Evolutionary conservation across 2,329 filamentous ascomycete genomes (phyloP), one percentile per base, ranked within the genome.

Genomic region (Aspergillus sp.): DNA sequence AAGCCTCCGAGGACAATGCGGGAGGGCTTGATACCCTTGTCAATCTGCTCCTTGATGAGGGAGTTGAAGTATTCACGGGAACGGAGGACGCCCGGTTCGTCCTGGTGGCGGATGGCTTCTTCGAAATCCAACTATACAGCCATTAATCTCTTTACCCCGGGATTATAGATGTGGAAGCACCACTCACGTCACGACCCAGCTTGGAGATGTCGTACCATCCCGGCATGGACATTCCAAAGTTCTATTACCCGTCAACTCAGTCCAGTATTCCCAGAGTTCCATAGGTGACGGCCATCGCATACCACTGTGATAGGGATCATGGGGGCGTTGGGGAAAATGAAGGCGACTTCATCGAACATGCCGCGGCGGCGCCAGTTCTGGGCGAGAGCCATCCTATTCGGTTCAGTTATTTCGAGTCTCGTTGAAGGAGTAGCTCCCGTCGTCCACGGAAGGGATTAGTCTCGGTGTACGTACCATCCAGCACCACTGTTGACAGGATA

Each of bases 301-400:
- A 92, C 89, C 69, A 88, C 82, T n/a, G 92, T 93, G 73, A 97
- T 91, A 32, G 92, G 92, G 57, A 96, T 95, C 39, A 78, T 79
- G 5, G 94, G 92, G 27, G 95, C 95, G 79, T 96, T 91, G 15
- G 95, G 95, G 76, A 99, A 89, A 72, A 99, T 86, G 77, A 98
- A 98, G 73, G 94, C 90, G 74, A 96, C 91, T 78, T 97, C 90
- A 60, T 92, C 86, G 65, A 98, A 91, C 71, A 89, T 88, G 75
- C 87, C 85, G 54, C 90, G 85, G 36, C 88, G 84, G 58, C 92
- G 88, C 89, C 90, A 97, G 77, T 94, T 92, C 81, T 96, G 89
- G 32, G 95, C 92, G 19, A 95, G 85, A 59, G 86, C 87, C 48
- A 90, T 84, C 86, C 87, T 83, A 38, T 63, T 38, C 7, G 36